Evolutionary conservation across 345 rosid genomes (phyloP), one percentile per base, ranked within the genome.

Genomic region (Citrus cavaleriei): DNA sequence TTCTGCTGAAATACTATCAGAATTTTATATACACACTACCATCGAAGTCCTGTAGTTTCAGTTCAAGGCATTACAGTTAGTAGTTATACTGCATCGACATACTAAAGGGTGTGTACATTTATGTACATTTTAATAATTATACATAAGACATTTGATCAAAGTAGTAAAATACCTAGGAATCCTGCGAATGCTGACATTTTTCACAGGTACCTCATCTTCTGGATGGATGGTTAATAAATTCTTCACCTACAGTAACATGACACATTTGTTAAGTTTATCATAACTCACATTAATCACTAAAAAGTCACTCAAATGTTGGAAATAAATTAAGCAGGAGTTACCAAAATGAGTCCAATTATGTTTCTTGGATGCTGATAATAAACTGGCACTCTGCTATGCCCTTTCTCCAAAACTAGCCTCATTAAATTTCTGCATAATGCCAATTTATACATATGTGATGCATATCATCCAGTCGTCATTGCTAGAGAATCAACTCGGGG

Each of bases 331-430:
- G 5, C 6, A 55, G 30, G 37, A 32, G 13, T 87, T 83, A 91
- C 93, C 87, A 87, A 79, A 42, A 91, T 64, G 51, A 91, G 87
- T 75, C 95, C 95, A 74, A 91, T 88, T 75, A 91, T 85, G 80
- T 91, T 91, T 70, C 84, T 86, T 35, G 86, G 83, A 51, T 82
- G 83, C 88, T 88, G 88, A 64, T 90, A 81, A 79, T 86, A 91
- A 67, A 88, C 92, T 8, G 95, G 95, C 57, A 91, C 84, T 76
- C 93, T 87, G 87, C 93, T 90, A 68, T 91, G 95, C 67, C 95
- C 95, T 78, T 88, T 88, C 84, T 88, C 93, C 84, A 91, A 38
- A 62, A 91, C 86, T 79, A 88, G 78, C 68, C 74, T 88, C 91
- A 87, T 88, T 79, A 85, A 69, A 57, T 83, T 77, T 83, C 95